These are phyloP conservation scores for Penicillium hesseltinei DNA, from an alignment of 2,329 filamentous ascomycete species.

Conservation along the genomic window DNA sequence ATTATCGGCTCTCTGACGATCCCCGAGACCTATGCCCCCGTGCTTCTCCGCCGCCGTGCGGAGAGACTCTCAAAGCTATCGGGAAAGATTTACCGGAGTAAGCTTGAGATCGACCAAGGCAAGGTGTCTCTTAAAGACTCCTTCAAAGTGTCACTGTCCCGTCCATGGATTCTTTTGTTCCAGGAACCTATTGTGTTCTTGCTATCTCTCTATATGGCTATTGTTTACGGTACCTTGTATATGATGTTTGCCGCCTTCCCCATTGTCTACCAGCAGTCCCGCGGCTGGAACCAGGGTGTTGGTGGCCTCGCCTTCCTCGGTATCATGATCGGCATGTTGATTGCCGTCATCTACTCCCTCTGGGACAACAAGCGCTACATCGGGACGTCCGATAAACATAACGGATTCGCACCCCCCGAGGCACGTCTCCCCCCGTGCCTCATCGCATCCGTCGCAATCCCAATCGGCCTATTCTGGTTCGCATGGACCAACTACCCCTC, in stretches of 20 bases:
- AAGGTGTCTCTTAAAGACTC: constrained; percentile 18
- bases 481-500: constrained; percentile 33
- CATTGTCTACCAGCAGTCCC: constrained; percentile 29
- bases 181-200: constrained; percentile 33
- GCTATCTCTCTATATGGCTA: constrained; percentile 32
- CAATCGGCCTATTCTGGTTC: constrained; percentile 34
- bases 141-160: constrained; percentile 27
- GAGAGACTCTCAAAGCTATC: constrained; percentile 25
- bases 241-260: constrained; percentile 35
- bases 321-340: constrained; percentile 33
- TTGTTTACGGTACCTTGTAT: constrained; percentile 32
- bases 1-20: constrained; percentile 24
- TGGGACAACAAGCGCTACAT: constrained; percentile 30
- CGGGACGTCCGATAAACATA: constrained; percentile 15
- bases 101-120: constrained; percentile 28
- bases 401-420: constrained; percentile 28
- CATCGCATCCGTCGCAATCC: constrained; percentile 27
- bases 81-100: constrained; percentile 26
- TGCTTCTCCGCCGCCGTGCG: constrained; percentile 31
- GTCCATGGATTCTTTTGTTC: constrained; percentile 32
- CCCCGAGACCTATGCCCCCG: constrained; percentile 32
- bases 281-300: constrained; percentile 32
- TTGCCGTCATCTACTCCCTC: constrained; percentile 24
- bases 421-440: constrained; percentile 29
- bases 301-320: constrained; percentile 30